Evolutionary conservation across 495 filamentous ascomycete species (phyloP), one percentile per base, ranked within the genome.

Genomic region (Aspergillus sclerotiicarbonarius): DNA sequence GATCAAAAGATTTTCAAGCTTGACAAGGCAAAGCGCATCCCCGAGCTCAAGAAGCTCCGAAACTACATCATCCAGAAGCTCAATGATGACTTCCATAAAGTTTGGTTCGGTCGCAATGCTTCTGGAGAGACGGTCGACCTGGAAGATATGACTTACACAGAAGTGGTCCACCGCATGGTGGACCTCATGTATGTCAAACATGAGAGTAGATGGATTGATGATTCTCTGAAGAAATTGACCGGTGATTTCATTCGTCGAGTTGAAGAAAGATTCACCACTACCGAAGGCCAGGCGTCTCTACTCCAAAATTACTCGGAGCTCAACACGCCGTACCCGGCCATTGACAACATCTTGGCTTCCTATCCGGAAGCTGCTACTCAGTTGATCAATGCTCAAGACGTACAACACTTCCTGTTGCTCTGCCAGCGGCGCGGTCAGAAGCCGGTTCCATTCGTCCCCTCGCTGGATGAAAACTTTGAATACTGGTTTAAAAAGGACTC

Each of bases 401-500:
- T 94, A 31, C 93, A 98, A 72, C 89, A 97, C 70, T 98, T 98
- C 78, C 75, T 98, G 53, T 77, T 92, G 6, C 84, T 98, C n/a
- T 97, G 92, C 78, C 87, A 92, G 69, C 87, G 92, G 6, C 89
- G 88, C 35, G 90, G 89, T 16, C 95, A 98, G 79, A 98, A 98
- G 78, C 94, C 94, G 0, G 90, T 94, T 15, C 93, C 93, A 3
- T 98, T 98, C 66, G 91, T 98, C 49, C 94, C 94, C 12, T 80
- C 86, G 4, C 80, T 98, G 30, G 94, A 98, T 70, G 93, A 96
- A 54, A 93, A 89, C 62, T 97, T 98, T 50, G 94, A 97, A 71
- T 95, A 91, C 72, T 98, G 88, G 78, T 98, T 98, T 86, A 98
- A 98, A 86, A 98, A 98, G 76, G 94, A 98, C 73, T 97, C 93